Conservation (phyloP, 108 stramenopile genomes). For the Asterionellopsis glacialis region DNA sequence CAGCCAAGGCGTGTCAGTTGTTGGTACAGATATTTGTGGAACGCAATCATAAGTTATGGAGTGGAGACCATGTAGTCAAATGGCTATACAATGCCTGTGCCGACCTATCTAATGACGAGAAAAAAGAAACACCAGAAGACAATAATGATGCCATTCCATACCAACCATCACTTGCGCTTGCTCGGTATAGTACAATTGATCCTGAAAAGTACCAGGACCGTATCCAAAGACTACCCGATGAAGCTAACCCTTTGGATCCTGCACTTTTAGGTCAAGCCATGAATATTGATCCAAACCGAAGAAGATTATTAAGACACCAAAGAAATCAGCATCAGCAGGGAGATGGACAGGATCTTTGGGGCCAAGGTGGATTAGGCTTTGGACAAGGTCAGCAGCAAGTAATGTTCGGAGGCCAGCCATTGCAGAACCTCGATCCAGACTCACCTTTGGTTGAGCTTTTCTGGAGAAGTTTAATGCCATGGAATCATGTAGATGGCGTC, state of each 20-base stretch:
- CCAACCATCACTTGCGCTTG: constrained; percentile 38
- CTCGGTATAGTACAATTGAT: constrained; percentile 56
- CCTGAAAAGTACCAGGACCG: constrained; percentile 59
- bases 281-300: constrained; percentile 58
- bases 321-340: not conserved
- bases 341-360: not conserved
- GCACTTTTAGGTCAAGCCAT: constrained; percentile 68
- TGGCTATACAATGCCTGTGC: constrained; percentile 8
- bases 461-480: constrained; percentile 67
- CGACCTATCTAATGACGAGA: not conserved
- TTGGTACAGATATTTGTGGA: constrained; percentile 39
- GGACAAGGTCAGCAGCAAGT: not conserved
- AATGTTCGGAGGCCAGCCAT: constrained; percentile 28
- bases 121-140: not conserved
- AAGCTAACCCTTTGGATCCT: constrained; percentile 71
- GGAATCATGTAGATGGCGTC: constrained; percentile 80
- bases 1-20: constrained; percentile 15
- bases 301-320: constrained; percentile 46
- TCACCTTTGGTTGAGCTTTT: constrained; percentile 71
- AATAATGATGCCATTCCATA: not conserved
- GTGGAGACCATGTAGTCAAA: constrained; percentile 6
- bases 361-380: not conserved
- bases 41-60: constrained; percentile 44
- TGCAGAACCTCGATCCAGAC: constrained; percentile 66
- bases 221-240: constrained; percentile 66